phyloP scores from a whole-genome alignment of 2,329 filamentous ascomycete species.

The Cladosporium cucumerinum region DNA sequence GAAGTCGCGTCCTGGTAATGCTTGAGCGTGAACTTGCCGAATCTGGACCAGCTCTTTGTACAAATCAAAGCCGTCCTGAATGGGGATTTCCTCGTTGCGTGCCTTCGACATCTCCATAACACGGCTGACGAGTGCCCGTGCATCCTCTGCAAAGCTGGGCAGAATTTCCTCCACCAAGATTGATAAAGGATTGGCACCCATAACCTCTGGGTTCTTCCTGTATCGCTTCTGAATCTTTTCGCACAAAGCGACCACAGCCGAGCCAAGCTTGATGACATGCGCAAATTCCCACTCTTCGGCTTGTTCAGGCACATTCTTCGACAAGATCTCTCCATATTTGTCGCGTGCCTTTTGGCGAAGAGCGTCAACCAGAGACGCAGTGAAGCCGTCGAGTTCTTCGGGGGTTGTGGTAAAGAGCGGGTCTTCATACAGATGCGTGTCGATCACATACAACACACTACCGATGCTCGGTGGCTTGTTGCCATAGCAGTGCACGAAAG shows the following conservation, averaged over 20 bases:
- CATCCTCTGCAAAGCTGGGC: conserved; percentile 86
- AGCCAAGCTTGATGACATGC: conserved; percentile 84
- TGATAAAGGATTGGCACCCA: conserved; percentile 67
- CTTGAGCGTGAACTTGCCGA: conserved; percentile 72
- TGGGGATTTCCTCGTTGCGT: conserved; percentile 69
- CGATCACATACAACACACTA: conserved; percentile 73
- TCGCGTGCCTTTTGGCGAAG: conserved; percentile 70
- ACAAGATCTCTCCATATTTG: conserved; percentile 76
- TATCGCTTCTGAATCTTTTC: conserved; percentile 92
- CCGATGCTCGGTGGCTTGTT: conserved; percentile 79
- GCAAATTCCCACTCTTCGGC: conserved; percentile 85
- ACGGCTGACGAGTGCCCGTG: conserved; percentile 75
- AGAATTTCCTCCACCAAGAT: conserved; percentile 81
- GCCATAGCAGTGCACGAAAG: conserved; percentile 86
- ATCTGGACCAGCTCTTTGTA: conserved; percentile 87
- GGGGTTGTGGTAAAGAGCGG: conserved; percentile 67
- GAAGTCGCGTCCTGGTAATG: conserved; percentile 70
- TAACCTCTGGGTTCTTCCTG: conserved; percentile 78
- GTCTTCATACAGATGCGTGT: conserved; percentile 78
- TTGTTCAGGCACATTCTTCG: conserved; percentile 73
- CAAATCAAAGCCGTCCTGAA: conserved; percentile 90
- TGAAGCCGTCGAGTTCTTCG: conserved; percentile 69
- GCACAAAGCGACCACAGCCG: conserved; percentile 78
- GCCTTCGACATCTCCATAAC: conserved; percentile 72
- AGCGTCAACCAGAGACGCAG: conserved; percentile 67